A percentile compares a stretch with the other conserved stretches of the same genome.
Conservation (phyloP, 768 basidiomycete species). For the Podaxis mareebaensis region DNA sequence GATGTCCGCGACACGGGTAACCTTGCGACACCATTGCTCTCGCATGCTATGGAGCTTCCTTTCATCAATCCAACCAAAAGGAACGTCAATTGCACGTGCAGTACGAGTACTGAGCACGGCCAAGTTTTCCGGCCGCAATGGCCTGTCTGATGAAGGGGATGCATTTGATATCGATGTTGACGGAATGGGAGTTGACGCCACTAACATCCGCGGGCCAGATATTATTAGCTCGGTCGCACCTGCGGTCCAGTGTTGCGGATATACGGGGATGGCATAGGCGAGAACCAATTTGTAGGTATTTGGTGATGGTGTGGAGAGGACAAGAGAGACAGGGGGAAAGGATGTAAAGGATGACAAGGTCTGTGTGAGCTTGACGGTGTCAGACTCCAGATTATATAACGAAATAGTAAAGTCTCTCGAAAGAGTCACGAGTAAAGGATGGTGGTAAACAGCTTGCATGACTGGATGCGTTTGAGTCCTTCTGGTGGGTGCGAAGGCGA, state of each 20-base stretch:
- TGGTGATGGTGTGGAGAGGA: slow-evolving; percentile 64
- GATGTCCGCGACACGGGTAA: slow-evolving; percentile 65
- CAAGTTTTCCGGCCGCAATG: slow-evolving; percentile 29
- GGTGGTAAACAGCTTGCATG: slow-evolving; percentile 72
- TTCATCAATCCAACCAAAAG: slow-evolving; percentile 72
- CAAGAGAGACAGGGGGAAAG: slow-evolving; percentile 76
- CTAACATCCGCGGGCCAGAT: slow-evolving; percentile 28
- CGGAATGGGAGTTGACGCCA: slow-evolving; percentile 16
- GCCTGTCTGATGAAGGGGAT: slow-evolving; percentile 24
- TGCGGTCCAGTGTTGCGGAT: slow-evolving; percentile 78
- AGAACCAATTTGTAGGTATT: slow-evolving; percentile 71
- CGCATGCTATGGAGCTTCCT: slow-evolving; percentile 60
- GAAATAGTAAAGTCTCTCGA: slow-evolving; percentile 67
- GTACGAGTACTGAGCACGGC: slow-evolving; percentile 60
- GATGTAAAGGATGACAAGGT: slow-evolving; percentile 77
- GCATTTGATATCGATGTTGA: slow-evolving; percentile 21
- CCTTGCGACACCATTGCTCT: slow-evolving; percentile 80
- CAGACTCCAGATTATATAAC: slow-evolving; percentile 67
- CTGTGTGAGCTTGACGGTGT: slow-evolving; percentile 55
- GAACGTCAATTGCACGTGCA: slow-evolving; percentile 69
- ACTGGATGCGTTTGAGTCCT: slow-evolving; percentile 46
- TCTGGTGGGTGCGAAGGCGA: slow-evolving; percentile 49
- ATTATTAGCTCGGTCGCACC: slow-evolving; percentile 79
- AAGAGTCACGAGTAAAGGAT: slow-evolving; percentile 74
- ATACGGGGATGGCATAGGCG: slow-evolving; percentile 75